Evolutionary conservation across 495 filamentous ascomycete species (phyloP), one percentile per base, ranked within the genome.

Genomic region (Pyrenopolyporus hunteri): DNA sequence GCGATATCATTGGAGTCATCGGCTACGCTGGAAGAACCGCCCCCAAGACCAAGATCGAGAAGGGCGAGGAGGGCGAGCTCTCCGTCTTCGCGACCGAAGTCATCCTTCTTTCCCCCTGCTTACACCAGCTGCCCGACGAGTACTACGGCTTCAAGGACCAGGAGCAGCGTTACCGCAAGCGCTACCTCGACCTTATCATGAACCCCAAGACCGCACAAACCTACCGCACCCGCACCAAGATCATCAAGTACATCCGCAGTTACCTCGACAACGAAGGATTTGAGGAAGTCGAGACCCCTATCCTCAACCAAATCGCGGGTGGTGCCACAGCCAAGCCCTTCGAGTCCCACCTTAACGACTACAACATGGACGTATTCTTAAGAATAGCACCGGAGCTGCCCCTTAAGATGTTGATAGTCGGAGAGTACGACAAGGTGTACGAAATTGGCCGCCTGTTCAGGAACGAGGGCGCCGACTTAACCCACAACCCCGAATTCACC

Each of bases 401-500:
- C 76, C 85, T 99, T 59, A 99, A 99, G 85, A 88, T 91, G 82
- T 82, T 99, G 42, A 88, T 98, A 19, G 92, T 98, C 13, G 94
- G 94, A 70, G 94, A 94, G 40, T 79, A 97, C 3, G 89, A 97
- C 74, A 83, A 87, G 63, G 93, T 98, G 7, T 98, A 94, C 74
- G 94, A 99, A 69, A 82, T 98, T 46, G 94, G 95, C 14, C 85
- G 89, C 2, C 87, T 91, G 59, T 97, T 98, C 83, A 81, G 94
- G 56, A 99, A 98, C 66, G 94, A 99, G 73, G 92, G 91, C 49
- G 90, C 95, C 67, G 94, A 99, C 76, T 80, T 95, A 47, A 97
- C 94, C 10, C 95, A 99, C 81, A 99, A 99, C 78, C 94, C 94
- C 1, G 94, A 99, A 69, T 99, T 98, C 80, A 98, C 95, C 8